Conservation (phyloP, 1,139 yeast genomes). For the Insectozyma bohioensis region DNA sequence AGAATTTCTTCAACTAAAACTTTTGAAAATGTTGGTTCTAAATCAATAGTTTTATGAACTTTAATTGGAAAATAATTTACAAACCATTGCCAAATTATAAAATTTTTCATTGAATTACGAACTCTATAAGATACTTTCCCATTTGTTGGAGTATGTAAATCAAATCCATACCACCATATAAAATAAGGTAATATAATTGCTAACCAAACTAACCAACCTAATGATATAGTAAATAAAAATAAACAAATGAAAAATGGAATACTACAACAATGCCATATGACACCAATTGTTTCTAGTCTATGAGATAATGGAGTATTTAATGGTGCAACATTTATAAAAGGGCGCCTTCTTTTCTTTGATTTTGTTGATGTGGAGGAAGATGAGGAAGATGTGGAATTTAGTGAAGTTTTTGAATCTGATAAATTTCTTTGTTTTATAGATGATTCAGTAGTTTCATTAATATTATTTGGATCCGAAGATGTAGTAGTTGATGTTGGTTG, state of each 20-base stretch:
- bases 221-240: slow-evolving; percentile 53
- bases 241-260: slow-evolving; percentile 60
- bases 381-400: no score
- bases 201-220: slow-evolving; percentile 75
- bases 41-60: slow-evolving; percentile 67
- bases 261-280: slow-evolving; percentile 75
- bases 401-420: no score
- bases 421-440: no score
- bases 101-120: slow-evolving; percentile 57
- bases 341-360: slow-evolving; percentile 9
- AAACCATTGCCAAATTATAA: slow-evolving; percentile 70
- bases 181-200: slow-evolving; percentile 52
- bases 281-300: slow-evolving; percentile 68
- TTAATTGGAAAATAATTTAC: slow-evolving; percentile 78
- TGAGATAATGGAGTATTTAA: slow-evolving; percentile 54
- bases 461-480: no score
- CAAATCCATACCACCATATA: slow-evolving; percentile 58
- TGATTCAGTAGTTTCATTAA: no score
- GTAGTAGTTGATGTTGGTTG: no score
- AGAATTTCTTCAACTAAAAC: slow-evolving; percentile 22
- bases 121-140: slow-evolving; percentile 65
- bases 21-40: slow-evolving; percentile 70
- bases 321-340: slow-evolving; percentile 46
- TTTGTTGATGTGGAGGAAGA: no score
- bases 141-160: slow-evolving; percentile 66